These are phyloP conservation scores for Nakazawaea ernobii DNA, from an alignment of 805 yeast species.

Conservation along the genomic window DNA sequence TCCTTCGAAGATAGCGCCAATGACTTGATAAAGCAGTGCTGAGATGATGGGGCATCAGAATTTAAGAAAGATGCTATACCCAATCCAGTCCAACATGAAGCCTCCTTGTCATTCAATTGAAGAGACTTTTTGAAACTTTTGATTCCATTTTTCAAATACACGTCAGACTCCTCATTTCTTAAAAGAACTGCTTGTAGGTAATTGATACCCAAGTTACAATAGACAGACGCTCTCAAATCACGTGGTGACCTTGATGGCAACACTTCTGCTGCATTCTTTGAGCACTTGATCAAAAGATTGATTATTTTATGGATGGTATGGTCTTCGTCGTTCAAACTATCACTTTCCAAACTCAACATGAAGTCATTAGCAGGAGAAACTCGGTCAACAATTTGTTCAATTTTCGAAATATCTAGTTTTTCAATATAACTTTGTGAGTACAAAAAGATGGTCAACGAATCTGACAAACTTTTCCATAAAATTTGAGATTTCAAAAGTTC, in stretches of 20 bases:
- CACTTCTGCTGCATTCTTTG: constrained; percentile 36
- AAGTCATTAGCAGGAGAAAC: constrained; percentile 7
- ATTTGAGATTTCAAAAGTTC: constrained; percentile 33
- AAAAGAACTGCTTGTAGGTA: constrained; percentile 42
- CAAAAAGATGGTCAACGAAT: constrained; percentile 48
- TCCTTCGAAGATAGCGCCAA: constrained; percentile 63
- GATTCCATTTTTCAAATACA: constrained; percentile 42
- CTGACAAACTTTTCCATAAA: constrained; percentile 64
- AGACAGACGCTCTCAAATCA: constrained; percentile 44
- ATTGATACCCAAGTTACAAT: constrained; percentile 70
- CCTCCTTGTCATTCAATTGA: constrained; percentile 61
- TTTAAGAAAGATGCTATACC: constrained; percentile 67
- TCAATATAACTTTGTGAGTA: constrained; percentile 48
- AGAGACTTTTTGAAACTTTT: constrained; percentile 60
- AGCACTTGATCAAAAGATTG: constrained; percentile 37
- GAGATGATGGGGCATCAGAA: constrained; percentile 65
- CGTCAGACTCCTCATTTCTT: constrained; percentile 17
- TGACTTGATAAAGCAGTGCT: constrained; percentile 90
- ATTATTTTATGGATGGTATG: constrained; percentile 30
- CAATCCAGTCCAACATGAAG: constrained; percentile 74
- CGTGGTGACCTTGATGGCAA: constrained; percentile 36
- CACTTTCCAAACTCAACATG: neutral
- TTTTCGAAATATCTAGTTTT: constrained; percentile 40
- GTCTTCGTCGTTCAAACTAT: constrained; percentile 17
- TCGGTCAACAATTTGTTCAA: constrained; percentile 22